Percentiles rank a stretch among this genome's conserved stretches.
Evolutionary conservation across 331 rosid species (phyloP).

Genomic region (Malus hybrid): DNA sequence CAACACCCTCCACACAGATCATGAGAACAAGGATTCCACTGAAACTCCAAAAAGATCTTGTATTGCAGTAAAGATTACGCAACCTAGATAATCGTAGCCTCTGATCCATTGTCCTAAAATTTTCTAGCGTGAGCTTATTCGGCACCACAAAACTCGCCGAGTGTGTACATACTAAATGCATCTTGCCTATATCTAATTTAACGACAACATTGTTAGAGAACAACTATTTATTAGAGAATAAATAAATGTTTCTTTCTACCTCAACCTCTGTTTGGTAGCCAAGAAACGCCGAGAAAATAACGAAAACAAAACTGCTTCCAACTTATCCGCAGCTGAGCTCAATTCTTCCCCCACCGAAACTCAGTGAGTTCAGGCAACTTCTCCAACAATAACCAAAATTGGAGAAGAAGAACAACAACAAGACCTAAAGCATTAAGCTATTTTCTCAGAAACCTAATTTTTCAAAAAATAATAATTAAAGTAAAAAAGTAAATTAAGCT

Average conservation of each 20-base stretch:
- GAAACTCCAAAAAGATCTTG: background rate
- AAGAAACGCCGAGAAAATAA: background rate
- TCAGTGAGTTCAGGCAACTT: background rate
- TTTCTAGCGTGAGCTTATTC: background rate
- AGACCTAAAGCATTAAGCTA: background rate
- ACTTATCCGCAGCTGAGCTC: slow-evolving; percentile 5
- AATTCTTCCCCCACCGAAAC: background rate
- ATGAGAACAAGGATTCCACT: background rate
- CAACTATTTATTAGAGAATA: background rate
- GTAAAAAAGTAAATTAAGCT: background rate
- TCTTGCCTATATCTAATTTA: background rate
- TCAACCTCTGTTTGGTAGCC: slow-evolving; percentile 2
- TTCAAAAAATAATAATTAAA: too few relatives aligned
- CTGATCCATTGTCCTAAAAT: background rate
- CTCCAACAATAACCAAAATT: background rate
- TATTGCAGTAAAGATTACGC: background rate
- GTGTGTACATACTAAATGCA: background rate
- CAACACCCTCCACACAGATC: background rate
- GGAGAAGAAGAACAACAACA: background rate
- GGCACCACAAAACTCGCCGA: background rate
- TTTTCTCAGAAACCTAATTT: background rate
- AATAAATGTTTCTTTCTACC: background rate
- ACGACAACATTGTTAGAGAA: background rate
- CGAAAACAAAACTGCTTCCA: background rate
- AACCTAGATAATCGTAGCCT: background rate